A percentile compares a stretch with the other conserved stretches of the same genome.
These are phyloP conservation scores for Suillus cothurnatus DNA, from an alignment of 768 basidiomycete genomes.

Conservation along the genomic window DNA sequence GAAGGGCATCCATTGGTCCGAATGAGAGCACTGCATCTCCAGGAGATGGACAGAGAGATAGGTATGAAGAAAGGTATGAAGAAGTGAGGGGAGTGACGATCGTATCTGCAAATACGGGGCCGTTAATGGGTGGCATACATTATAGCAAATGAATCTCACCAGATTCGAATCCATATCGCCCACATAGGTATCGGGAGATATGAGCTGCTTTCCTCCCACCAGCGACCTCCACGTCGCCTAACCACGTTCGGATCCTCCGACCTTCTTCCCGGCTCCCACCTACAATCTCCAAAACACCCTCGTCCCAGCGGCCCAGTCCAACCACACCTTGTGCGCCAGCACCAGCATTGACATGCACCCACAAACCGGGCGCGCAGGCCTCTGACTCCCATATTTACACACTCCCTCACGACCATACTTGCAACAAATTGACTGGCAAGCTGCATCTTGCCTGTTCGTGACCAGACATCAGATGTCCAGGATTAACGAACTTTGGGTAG, in stretches of 20 bases:
- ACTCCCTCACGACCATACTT: conserved; percentile 70
- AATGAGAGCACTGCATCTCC: conserved; percentile 79
- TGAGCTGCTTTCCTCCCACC: conserved; percentile 66
- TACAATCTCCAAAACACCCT: conserved; percentile 74
- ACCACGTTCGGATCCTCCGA: conserved; percentile 69
- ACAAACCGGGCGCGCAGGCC: conserved; percentile 78
- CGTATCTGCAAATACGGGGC: conserved; percentile 55
- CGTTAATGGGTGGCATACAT: neutral
- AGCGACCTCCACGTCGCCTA: conserved; percentile 78
- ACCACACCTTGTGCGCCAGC: conserved; percentile 26
- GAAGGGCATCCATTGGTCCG: conserved; percentile 78
- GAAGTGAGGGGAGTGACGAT: conserved; percentile 77
- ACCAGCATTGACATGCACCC: conserved; percentile 48
- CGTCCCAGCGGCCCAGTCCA: conserved; percentile 72
- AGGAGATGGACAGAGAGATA: conserved; percentile 71
- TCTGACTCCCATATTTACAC: conserved; percentile 76
- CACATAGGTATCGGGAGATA: conserved; percentile 73
- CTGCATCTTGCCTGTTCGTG: conserved; percentile 72
- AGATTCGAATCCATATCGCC: conserved; percentile 79
- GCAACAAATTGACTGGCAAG: conserved; percentile 77
- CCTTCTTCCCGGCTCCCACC: conserved; percentile 78
- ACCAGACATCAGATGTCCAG: conserved; percentile 79
- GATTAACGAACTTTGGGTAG: conserved; percentile 83
- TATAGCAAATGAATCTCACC: conserved; percentile 41
- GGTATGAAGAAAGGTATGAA: conserved; percentile 74